Percentiles rank a stretch among this genome's conserved stretches.
Evolutionary conservation across 2,329 filamentous ascomycete genomes (phyloP).

Genomic region (Metarhizium robertsii): DNA sequence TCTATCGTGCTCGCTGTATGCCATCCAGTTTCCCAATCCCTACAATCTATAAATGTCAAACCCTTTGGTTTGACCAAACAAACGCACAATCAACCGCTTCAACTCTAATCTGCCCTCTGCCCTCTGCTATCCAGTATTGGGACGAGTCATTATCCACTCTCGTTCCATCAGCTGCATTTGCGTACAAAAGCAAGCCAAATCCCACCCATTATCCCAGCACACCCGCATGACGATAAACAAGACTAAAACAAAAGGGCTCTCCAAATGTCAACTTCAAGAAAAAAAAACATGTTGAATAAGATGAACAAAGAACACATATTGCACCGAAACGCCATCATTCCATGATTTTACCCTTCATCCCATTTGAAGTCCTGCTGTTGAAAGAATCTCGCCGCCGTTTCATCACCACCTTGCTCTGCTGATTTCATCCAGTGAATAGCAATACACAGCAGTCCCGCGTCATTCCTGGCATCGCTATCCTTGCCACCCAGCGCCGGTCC

Average conservation of each 20-base stretch:
- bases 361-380: constrained; percentile 48
- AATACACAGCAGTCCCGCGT: constrained; percentile 84
- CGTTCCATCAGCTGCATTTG: too few relatives aligned
- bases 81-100: background rate
- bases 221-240: background rate
- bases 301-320: too few relatives aligned
- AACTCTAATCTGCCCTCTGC: too few relatives aligned
- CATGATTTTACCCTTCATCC: constrained; percentile 10
- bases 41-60: background rate
- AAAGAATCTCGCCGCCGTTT: constrained; percentile 73
- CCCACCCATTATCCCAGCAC: too few relatives aligned
- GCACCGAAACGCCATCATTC: background rate
- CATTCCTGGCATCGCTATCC: constrained; percentile 52
- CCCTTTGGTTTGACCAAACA: background rate
- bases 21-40: background rate
- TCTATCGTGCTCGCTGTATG: background rate
- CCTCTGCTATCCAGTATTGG: too few relatives aligned
- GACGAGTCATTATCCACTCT: too few relatives aligned
- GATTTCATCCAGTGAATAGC: constrained; percentile 97
- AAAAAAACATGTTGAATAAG: too few relatives aligned
- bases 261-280: background rate
- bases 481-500: constrained; percentile 19
- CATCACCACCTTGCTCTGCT: constrained; percentile 76
- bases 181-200: too few relatives aligned
- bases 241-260: background rate